phyloP scores from a whole-genome alignment of 805 yeast species.

The Candida ficus region DNA sequence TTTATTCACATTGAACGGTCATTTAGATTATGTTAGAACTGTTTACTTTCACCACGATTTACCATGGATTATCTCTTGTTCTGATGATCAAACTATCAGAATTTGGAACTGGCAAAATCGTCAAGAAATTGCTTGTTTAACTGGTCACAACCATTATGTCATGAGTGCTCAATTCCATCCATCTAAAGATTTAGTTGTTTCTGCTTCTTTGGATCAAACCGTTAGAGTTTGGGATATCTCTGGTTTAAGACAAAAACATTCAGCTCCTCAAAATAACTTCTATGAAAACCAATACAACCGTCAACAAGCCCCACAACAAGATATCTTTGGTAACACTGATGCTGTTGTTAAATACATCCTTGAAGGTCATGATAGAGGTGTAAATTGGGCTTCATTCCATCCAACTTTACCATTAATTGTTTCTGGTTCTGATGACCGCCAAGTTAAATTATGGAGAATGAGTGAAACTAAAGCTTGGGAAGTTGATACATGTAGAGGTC shows the following conservation, averaged over 20 bases:
- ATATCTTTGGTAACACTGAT: constrained; percentile 89
- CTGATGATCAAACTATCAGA: constrained; percentile 97
- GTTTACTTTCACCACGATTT: constrained; percentile 92
- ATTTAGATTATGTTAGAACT: constrained; percentile 91
- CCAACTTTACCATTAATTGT: constrained; percentile 93
- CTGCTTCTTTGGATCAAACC: constrained; percentile 96
- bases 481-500: constrained; percentile 97
- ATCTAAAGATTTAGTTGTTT: constrained; percentile 86
- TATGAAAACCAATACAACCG: constrained; percentile 38
- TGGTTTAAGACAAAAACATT: constrained; percentile 90
- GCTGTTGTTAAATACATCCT: constrained; percentile 92
- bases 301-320: constrained; percentile 77
- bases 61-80: constrained; percentile 95
- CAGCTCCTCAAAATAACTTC: constrained; percentile 61
- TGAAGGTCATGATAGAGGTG: constrained; percentile 98
- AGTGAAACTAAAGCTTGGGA: constrained; percentile 98
- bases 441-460: constrained; percentile 96
- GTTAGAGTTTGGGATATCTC: constrained; percentile 98
- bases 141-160: constrained; percentile 98
- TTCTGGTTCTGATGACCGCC: constrained; percentile 93
- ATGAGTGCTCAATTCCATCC: constrained; percentile 99
- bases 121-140: constrained; percentile 91
- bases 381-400: constrained; percentile 97
- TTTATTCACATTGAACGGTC: constrained; percentile 89
- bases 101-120: constrained; percentile 99